Conservation (phyloP, 176 grass and related monocot species). For the Musa beccarii region DNA sequence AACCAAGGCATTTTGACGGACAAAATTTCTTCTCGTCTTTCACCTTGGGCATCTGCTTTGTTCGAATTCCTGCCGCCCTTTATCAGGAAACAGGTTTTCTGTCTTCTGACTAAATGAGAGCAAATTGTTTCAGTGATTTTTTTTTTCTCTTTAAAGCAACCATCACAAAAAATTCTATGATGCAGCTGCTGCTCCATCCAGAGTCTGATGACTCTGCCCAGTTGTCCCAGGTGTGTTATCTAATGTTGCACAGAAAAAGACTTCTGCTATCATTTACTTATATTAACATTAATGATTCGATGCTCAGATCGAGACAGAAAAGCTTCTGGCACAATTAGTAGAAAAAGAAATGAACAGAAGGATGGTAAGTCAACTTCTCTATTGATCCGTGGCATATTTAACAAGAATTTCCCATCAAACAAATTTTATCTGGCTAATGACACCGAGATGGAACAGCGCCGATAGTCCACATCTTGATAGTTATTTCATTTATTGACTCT, state of each 20-base stretch:
- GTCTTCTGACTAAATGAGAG: neutral
- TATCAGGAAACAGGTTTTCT: conserved; percentile 60
- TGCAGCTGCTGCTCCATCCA: conserved; percentile 57
- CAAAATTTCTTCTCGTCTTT: conserved; percentile 41
- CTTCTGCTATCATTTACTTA: neutral
- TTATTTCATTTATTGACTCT: neutral
- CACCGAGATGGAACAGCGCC: neutral
- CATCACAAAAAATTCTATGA: conserved; percentile 4
- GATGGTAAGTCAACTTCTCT: conserved; percentile 32
- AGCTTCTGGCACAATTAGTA: conserved; percentile 59
- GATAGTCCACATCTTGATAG: neutral
- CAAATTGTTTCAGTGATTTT: neutral
- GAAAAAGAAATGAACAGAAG: conserved; percentile 56
- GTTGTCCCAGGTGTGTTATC: conserved; percentile 52
- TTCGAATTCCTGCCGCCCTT: conserved; percentile 53
- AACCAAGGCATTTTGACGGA: conserved; percentile 45
- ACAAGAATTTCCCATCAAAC: neutral
- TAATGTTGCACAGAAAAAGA: neutral
- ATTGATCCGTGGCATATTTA: neutral
- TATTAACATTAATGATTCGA: neutral
- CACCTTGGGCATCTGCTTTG: conserved; percentile 60
- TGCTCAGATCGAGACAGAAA: conserved; percentile 63
- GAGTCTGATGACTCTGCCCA: conserved; percentile 74
- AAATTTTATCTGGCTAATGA: neutral
- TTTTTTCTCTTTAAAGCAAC: neutral